Conservation (phyloP, 2,329 filamentous ascomycete genomes). For the Beauveria brongniartii region DNA sequence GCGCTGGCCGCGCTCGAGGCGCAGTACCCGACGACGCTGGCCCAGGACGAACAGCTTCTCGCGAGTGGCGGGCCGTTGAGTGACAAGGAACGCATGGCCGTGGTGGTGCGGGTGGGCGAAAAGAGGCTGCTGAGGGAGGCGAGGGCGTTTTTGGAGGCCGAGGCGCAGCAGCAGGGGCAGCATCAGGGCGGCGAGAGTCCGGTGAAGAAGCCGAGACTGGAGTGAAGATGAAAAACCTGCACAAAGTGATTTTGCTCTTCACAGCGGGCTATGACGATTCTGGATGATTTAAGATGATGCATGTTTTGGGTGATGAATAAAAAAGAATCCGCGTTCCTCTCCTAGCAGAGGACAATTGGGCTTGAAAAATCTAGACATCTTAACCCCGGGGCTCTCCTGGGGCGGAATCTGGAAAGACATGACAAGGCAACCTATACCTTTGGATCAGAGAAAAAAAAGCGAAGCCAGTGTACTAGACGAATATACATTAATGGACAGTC, state of each 20-base stretch:
- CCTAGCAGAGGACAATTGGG: constrained; percentile 1
- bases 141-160: constrained; percentile 26
- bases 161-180: constrained; percentile 18
- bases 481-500: neutral
- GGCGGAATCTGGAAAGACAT: neutral
- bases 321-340: neutral
- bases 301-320: neutral
- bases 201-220: neutral
- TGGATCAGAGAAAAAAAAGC: neutral
- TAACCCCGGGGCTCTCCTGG: too few species aligned
- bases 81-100: constrained; percentile 48
- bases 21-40: constrained; percentile 35
- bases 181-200: constrained; percentile 25
- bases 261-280: neutral
- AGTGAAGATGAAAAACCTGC: neutral
- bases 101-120: constrained; percentile 62
- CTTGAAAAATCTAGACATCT: neutral
- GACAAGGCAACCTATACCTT: neutral
- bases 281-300: neutral
- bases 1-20: constrained; percentile 30
- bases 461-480: neutral
- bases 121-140: constrained; percentile 57
- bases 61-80: constrained; percentile 18
- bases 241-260: neutral
- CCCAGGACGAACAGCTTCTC: constrained; percentile 33